Evolutionary conservation across 2,329 filamentous ascomycete genomes (phyloP).

Genomic region (Rutstroemia sp.): DNA sequence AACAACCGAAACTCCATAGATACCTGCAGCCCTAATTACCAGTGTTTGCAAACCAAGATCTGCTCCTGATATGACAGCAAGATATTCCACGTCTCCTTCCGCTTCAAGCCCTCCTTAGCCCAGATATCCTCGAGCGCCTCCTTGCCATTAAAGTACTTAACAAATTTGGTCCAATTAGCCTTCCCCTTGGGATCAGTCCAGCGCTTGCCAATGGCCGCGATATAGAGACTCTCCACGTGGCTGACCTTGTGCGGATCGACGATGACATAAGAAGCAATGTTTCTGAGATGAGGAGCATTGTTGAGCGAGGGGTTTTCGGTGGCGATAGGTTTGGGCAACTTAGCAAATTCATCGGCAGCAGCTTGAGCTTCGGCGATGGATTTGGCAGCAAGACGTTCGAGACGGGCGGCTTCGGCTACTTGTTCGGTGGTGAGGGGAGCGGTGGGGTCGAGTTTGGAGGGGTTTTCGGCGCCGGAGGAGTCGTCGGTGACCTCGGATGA

Average conservation of each 20-base stretch:
- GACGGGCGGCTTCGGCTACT: constrained; percentile 53
- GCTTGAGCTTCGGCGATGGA: constrained; percentile 44
- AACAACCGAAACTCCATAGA: too few relatives aligned
- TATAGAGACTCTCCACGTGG: constrained; percentile 67
- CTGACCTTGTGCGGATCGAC: constrained; percentile 72
- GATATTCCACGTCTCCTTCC: constrained; percentile 69
- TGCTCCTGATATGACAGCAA: constrained; percentile 60
- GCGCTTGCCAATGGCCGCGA: constrained; percentile 50
- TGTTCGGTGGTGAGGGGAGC: constrained; percentile 43
- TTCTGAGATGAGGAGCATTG: constrained; percentile 47
- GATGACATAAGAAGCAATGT: constrained; percentile 59
- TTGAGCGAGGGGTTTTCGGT: constrained; percentile 52
- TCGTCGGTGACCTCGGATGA: constrained; percentile 8
- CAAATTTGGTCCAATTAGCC: constrained; percentile 64
- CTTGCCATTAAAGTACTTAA: constrained; percentile 79
- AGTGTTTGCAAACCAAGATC: constrained; percentile 61
- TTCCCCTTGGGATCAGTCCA: constrained; percentile 44
- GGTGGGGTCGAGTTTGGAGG: constrained; percentile 19
- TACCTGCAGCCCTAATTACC: constrained; percentile 37
- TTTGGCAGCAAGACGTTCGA: constrained; percentile 50
- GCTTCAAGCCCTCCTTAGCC: constrained; percentile 77
- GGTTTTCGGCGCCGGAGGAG: background rate
- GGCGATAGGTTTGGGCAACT: constrained; percentile 34
- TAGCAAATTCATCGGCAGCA: constrained; percentile 24
- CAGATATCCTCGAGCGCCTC: constrained; percentile 81